These are phyloP conservation scores for Trifolium subterraneum DNA, from an alignment of 306 rosid genomes.

Conservation along the genomic window DNA sequence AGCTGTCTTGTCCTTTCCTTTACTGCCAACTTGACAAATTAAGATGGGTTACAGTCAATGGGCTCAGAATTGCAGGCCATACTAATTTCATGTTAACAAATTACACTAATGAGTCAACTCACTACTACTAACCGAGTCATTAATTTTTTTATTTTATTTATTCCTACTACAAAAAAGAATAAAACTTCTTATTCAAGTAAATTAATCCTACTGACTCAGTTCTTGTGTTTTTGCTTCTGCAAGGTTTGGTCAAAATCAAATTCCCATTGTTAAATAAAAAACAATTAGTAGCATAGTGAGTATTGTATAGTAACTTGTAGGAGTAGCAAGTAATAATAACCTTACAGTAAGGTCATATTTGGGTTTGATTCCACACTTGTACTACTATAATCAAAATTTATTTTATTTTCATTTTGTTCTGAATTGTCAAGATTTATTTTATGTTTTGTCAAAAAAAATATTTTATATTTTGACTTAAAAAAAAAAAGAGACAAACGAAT, in stretches of 20 bases:
- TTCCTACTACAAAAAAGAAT: neutral
- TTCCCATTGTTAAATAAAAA: conserved; percentile 28
- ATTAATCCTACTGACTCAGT: neutral
- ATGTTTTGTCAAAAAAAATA: too few species aligned
- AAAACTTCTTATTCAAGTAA: conserved; percentile 12
- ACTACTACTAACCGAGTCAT: conserved; percentile 38
- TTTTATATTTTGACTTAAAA: too few species aligned
- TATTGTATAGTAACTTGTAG: too few species aligned
- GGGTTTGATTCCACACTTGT: too few species aligned
- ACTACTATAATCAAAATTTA: too few species aligned
- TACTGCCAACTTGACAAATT: conserved; percentile 65
- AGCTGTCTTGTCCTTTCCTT: conserved; percentile 54
- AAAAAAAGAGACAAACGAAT: too few species aligned
- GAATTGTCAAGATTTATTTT: too few species aligned
- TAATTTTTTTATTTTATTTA: neutral
- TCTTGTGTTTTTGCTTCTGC: neutral
- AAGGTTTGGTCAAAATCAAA: conserved; percentile 40
- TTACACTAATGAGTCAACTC: conserved; percentile 48
- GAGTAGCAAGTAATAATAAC: too few species aligned
- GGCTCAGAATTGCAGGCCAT: conserved; percentile 59
- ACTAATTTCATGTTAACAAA: conserved; percentile 43
- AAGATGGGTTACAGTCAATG: conserved; percentile 65
- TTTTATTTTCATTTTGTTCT: too few species aligned
- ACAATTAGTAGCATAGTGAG: neutral
- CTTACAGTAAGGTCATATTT: too few species aligned